Evolutionary conservation across 208 protist species (phyloP), one percentile per base, ranked within the genome.

Genomic region (Acanthamoeba culbertsoni): DNA sequence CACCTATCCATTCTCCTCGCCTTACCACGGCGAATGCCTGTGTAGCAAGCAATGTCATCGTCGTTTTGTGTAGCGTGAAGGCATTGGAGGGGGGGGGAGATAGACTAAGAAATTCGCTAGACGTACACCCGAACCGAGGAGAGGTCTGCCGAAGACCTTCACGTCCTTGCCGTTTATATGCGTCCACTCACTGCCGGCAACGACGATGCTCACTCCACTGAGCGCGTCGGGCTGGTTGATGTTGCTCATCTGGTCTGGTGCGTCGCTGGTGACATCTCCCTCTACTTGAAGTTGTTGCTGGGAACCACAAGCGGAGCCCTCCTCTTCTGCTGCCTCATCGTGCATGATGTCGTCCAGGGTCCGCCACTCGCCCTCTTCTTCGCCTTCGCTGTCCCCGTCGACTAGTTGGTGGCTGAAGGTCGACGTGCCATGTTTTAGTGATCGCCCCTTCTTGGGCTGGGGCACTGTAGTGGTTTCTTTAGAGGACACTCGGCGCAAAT

Each of bases 1-100:
- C 40, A 18, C 84, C 84, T 35, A 71, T 68, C 84, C 84, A 91
- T 53, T 91, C 55, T 28, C 55, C 84, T 7, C 84, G 84, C 84
- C 68, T 91, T 23, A 91, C 84, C 0, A 33, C n/a, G 59, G 51
- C 84, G 14, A 91, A 91, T 18, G 84, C 84, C 65, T 77, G 65
- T 37, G n/a, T n/a, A n/a, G n/a, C n/a, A n/a, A n/a, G n/a, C n/a
- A n/a, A n/a, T n/a, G n/a, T n/a, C n/a, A n/a, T n/a, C n/a, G n/a
- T n/a, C n/a, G n/a, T n/a, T n/a, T n/a, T n/a, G n/a, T n/a, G n/a
- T n/a, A n/a, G n/a, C n/a, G n/a, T n/a, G n/a, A n/a, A n/a, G n/a
- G n/a, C n/a, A n/a, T n/a, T n/a, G n/a, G n/a, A n/a, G n/a, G n/a
- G n/a, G n/a, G n/a, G n/a, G n/a, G n/a, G n/a, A 65, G 26, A 28